phyloP scores from a whole-genome alignment of 2,329 filamentous ascomycete species.

The Drechslerella dactyloides region DNA sequence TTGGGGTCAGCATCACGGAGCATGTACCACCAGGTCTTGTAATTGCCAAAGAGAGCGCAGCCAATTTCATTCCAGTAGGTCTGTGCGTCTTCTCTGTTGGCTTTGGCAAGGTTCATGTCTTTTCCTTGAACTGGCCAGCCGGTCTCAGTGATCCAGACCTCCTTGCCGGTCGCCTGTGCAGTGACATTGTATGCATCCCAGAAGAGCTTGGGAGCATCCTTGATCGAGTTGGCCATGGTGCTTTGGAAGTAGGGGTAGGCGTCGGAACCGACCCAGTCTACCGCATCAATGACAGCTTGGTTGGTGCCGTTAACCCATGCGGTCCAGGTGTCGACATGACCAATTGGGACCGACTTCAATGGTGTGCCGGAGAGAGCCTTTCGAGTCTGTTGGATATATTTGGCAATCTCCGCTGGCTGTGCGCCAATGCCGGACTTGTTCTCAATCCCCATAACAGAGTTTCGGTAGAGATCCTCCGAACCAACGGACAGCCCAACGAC shows the following conservation, averaged over 20 bases:
- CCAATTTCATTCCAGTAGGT: constrained; percentile 81
- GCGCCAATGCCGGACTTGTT: constrained; percentile 70
- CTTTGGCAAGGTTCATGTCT: constrained; percentile 67
- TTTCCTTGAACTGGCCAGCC: constrained; percentile 80
- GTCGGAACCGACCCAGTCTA: constrained; percentile 83
- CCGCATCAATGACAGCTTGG: constrained; percentile 69
- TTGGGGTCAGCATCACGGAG: constrained; percentile 70
- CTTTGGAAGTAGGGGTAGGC: constrained; percentile 84
- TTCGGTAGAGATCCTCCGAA: constrained; percentile 84
- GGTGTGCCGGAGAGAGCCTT: constrained; percentile 68
- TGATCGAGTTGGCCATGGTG: constrained; percentile 70
- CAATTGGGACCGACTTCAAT: constrained; percentile 67
- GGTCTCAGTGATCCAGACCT: constrained; percentile 86
- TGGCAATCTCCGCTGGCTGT: constrained; percentile 67
- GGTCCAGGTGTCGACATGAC: constrained; percentile 91
- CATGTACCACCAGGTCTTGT: constrained; percentile 78
- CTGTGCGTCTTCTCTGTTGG: constrained; percentile 72
- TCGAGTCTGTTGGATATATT: constrained; percentile 74
- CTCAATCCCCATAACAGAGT: constrained; percentile 71
- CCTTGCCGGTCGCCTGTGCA: constrained; percentile 67
- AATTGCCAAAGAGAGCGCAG: constrained; percentile 70
- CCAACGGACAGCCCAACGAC: constrained; percentile 86
- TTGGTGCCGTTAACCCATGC: constrained; percentile 77
- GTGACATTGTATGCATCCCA: constrained; percentile 70
- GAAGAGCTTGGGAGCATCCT: constrained; percentile 71